Evolutionary conservation across 805 yeast species (phyloP).

Genomic region (Pichia deserticola): DNA sequence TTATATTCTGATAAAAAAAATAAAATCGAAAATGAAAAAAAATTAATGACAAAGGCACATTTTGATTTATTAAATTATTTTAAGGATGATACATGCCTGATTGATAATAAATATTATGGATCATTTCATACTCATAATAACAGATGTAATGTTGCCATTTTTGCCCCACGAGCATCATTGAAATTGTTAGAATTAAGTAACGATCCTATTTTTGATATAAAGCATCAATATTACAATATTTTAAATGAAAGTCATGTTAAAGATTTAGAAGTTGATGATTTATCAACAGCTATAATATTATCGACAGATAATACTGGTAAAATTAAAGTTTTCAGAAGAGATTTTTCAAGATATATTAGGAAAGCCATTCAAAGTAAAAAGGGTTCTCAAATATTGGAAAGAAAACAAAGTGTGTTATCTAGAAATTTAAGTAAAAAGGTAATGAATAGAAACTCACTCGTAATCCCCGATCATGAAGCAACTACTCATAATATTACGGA

Average conservation of each 20-base stretch:
- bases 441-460: constrained; percentile 3
- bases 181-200: constrained; percentile 63
- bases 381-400: constrained; percentile 3
- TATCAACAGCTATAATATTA: constrained; percentile 46
- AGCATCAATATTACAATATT: constrained; percentile 10
- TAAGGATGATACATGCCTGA: constrained; percentile 28
- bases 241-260: constrained; percentile 2
- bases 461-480: constrained; percentile 4
- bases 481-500: constrained; percentile 1
- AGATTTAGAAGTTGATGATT: constrained; percentile 27
- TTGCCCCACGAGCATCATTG: constrained; percentile 68
- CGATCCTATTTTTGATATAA: constrained; percentile 70
- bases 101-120: constrained; percentile 54
- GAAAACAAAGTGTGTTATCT: neutral
- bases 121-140: constrained; percentile 73
- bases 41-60: constrained; percentile 5
- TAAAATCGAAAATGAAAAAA: constrained; percentile 17
- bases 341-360: constrained; percentile 48
- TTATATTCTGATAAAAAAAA: constrained; percentile 10
- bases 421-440: constrained; percentile 1
- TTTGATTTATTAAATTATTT: constrained; percentile 15
- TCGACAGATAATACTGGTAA: constrained; percentile 70
- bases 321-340: constrained; percentile 75
- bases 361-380: constrained; percentile 19
- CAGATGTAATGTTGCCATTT: constrained; percentile 64